Evolutionary conservation across 805 yeast species (phyloP), one percentile per base, ranked within the genome.

Genomic region (Lipomyces japonicus): DNA sequence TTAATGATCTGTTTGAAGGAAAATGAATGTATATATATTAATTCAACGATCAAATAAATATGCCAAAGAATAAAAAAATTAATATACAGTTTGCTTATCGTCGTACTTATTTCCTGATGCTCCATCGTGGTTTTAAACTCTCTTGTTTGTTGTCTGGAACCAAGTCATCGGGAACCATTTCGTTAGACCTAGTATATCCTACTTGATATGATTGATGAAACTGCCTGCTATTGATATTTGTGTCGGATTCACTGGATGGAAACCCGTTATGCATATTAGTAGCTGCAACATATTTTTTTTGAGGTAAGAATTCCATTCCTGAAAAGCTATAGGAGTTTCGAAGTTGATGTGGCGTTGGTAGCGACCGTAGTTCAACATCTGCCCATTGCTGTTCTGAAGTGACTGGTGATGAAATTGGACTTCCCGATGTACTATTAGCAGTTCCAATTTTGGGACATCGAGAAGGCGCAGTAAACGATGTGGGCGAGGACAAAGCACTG

Each of bases 261-360:
- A 22, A 37, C 26, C 12, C 23, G 40, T 19, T 43, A 9, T 26
- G 22, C 14, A 19, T 12, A 18, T 41, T n/a, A 6, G 34, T 18
- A 4, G 26, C 34, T 18, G 48, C 44, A 26, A 36, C 23, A 42
- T 40, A 55, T 34, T 50, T 47, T 34, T 26, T 37, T 22, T 32
- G 44, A 9, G 61, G 59, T 30, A 47, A 36, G 42, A 55, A 58
- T 43, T 57, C 60, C 48, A 58, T 45, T 19, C 53, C 58, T 24
- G 53, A 37, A 35, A 37, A 55, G 39, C 43, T 23, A 23, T 40
- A 44, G 38, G 61, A 58, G 45, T 58, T 48, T 12, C 61, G 59
- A 25, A 58, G 49, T 36, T 32, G 42, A 21, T 54, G 47, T 24
- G 61, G 58, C 16, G 50, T 46, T 23, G 61, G 61, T 28, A 58